These are phyloP conservation scores for Pichia kluyveri DNA, from an alignment of 805 yeast species.

Conservation along the genomic window DNA sequence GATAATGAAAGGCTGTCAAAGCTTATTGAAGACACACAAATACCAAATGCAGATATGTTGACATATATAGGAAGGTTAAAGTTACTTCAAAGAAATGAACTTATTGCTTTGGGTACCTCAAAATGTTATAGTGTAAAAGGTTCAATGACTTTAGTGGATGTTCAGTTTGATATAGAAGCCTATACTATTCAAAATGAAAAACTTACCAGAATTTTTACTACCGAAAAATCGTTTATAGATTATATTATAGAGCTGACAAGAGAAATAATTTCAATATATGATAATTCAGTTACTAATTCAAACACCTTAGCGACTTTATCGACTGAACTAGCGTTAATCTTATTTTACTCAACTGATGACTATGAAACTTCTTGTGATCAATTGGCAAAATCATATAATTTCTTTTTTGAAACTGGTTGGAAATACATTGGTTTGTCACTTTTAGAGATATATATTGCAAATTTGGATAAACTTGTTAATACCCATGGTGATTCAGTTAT, in stretches of 20 bases:
- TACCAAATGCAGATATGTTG: slow-evolving; percentile 8
- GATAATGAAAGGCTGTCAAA: slow-evolving; percentile 11
- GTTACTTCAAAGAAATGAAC: slow-evolving; percentile 37
- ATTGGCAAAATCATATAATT: slow-evolving; percentile 58
- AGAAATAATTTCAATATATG: slow-evolving; percentile 43
- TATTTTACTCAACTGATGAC: slow-evolving; percentile 38
- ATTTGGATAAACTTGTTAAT: slow-evolving; percentile 40
- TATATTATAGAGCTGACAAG: slow-evolving; percentile 48
- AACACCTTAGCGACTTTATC: slow-evolving; percentile 67
- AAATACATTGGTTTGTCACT: slow-evolving; percentile 56
- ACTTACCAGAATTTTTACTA: slow-evolving; percentile 19
- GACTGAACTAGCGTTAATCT: slow-evolving; percentile 65
- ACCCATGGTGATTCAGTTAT: slow-evolving; percentile 12
- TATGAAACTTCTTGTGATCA: slow-evolving; percentile 54
- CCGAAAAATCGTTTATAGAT: slow-evolving; percentile 29
- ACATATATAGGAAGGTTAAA: slow-evolving; percentile 36
- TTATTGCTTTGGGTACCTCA: slow-evolving; percentile 27
- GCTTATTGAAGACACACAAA: slow-evolving; percentile 17
- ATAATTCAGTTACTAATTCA: slow-evolving; percentile 39
- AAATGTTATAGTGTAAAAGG: slow-evolving; percentile 26
- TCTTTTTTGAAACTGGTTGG: slow-evolving; percentile 70
- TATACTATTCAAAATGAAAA: slow-evolving; percentile 13
- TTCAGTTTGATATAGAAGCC: neutral
- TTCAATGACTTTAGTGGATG: slow-evolving; percentile 13
- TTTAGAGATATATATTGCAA: slow-evolving; percentile 57